Evolutionary conservation across 1,284 basidiomycete species (phyloP), one percentile per base, ranked within the genome.

Genomic region (Sutorius eximius): DNA sequence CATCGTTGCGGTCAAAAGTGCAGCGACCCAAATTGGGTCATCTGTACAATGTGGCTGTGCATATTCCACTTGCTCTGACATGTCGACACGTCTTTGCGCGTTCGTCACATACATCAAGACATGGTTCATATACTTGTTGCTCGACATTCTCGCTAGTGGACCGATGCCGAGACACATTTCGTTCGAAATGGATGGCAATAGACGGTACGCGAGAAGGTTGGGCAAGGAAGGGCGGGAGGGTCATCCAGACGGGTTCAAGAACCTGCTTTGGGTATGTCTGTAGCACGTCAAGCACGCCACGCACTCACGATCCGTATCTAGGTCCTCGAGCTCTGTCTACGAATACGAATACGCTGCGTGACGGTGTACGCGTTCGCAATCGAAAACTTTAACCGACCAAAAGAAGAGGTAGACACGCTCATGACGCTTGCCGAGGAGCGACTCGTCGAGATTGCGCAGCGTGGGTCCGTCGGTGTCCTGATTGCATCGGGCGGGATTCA

Each of bases 181-280:
- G 3, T 96, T 99, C 69, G 90, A 98, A 36, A 97, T 99, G 94
- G 97, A 99, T 66, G 97, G 97, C 5, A 99, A 99, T 71, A 79
- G 97, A 49, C 81, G 97, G 6, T 98, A 92, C 69, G 96, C 97
- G 0, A 80, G 90, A n/a, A 77, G 71, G 59, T 77, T 82, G 20
- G 82, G 86, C 7, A 81, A 85, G 67, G 71, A 80, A 32, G 81
- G 92, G 10, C 75, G 78, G 33, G 77, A 91, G 56, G 96, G 97
- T 1, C 97, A 99, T 71, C 75, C 81, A 6, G 87, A 88, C 46
- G 97, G 97, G 0, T 98, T 95, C 70, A 75, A 85, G 45, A 88
- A 92, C 5, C 74, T 99, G 54, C 80, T 88, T 64, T 75, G 86
- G 72, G 95, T 96, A 63, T 61, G 87, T 53, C 49, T 10, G 18